Percentiles rank a stretch among this genome's conserved stretches.
These are phyloP conservation scores for Trichoderma pleuroti DNA, from an alignment of 2,329 filamentous ascomycete species.

Conservation along the genomic window DNA sequence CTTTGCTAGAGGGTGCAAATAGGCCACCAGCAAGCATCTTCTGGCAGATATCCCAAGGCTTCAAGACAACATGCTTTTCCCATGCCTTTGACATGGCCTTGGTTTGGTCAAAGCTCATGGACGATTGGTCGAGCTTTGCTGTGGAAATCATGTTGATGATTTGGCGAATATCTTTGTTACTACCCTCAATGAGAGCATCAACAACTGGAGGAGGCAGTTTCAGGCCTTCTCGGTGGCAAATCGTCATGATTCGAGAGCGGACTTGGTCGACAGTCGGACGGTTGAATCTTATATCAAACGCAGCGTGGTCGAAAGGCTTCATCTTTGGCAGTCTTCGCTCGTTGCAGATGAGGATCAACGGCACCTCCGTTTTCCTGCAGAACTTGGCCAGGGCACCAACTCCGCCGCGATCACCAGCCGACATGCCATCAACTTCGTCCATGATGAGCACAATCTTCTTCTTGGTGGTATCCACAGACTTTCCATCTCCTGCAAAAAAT, in stretches of 20 bases:
- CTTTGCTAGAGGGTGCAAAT: conserved; percentile 77
- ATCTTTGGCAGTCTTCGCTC: conserved; percentile 91
- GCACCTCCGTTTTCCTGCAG: conserved; percentile 91
- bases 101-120: conserved; percentile 78
- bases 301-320: conserved; percentile 90
- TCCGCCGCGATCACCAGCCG: conserved; percentile 89
- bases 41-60: conserved; percentile 95
- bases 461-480: conserved; percentile 73
- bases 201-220: conserved; percentile 81
- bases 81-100: conserved; percentile 96
- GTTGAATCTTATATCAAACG: conserved; percentile 81
- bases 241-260: conserved; percentile 87
- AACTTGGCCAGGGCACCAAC: conserved; percentile 91
- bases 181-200: conserved; percentile 92
- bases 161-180: conserved; percentile 91
- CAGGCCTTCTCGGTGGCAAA: conserved; percentile 85
- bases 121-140: conserved; percentile 78
- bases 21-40: conserved; percentile 87
- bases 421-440: conserved; percentile 99
- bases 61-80: conserved; percentile 96
- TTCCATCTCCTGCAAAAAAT: conserved; percentile 81
- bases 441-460: conserved; percentile 96
- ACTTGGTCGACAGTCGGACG: conserved; percentile 89
- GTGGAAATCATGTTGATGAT: conserved; percentile 99
- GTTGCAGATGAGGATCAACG: conserved; percentile 97